These are phyloP conservation scores for Eleusine coracana DNA, from an alignment of 176 grass and related monocot species.

Conservation along the genomic window DNA sequence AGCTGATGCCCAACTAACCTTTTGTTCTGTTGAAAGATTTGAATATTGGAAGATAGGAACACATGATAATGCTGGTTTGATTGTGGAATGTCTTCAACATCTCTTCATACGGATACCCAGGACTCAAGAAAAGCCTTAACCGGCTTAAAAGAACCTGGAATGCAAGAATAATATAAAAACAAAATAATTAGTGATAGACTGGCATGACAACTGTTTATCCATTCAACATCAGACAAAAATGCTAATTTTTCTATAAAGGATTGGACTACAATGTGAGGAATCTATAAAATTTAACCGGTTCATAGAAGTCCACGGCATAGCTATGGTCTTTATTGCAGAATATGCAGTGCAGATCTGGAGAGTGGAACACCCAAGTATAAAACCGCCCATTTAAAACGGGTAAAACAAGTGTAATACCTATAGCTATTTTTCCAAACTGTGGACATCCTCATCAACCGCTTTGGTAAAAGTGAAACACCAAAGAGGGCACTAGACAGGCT, in stretches of 20 bases:
- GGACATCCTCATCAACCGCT: neutral
- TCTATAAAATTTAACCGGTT: neutral
- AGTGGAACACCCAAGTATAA: too few species aligned
- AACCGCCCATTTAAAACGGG: neutral
- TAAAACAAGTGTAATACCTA: neutral
- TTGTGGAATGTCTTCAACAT: constrained; percentile 90
- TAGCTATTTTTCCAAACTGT: neutral
- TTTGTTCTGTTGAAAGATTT: constrained; percentile 85
- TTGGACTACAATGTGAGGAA: neutral
- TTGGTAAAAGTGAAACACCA: neutral
- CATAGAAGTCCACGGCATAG: neutral
- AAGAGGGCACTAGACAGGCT: neutral
- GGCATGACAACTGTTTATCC: neutral
- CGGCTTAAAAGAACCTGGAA: constrained; percentile 91
- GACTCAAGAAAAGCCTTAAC: constrained; percentile 96
- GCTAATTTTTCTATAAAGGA: neutral
- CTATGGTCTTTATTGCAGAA: neutral
- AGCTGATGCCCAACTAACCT: constrained; percentile 49
- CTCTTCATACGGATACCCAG: constrained; percentile 96
- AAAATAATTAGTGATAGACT: neutral
- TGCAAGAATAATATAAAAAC: constrained; percentile 23
- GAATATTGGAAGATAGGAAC: constrained; percentile 88
- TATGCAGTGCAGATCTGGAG: neutral
- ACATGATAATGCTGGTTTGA: constrained; percentile 92
- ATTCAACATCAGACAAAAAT: constrained; percentile 26